Evolutionary conservation across 2,329 filamentous ascomycete species (phyloP).

Genomic region (Pseudocercospora eumusae): DNA sequence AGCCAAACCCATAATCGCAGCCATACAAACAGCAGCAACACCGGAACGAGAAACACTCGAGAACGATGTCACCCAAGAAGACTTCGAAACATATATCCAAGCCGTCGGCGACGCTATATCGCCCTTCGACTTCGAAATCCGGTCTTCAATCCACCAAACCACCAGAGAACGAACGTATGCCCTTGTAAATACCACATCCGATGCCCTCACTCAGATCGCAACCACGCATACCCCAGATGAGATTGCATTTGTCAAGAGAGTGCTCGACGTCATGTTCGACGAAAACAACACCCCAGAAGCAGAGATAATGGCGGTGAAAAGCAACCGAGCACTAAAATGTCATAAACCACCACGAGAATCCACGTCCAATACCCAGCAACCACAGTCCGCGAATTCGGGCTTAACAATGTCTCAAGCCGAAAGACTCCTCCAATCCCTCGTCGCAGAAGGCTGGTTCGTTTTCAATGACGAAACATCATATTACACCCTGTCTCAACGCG

Average conservation of each 20-base stretch:
- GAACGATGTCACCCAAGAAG: slow-evolving; percentile 66
- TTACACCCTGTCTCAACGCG: slow-evolving; percentile 74
- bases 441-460: slow-evolving; percentile 83
- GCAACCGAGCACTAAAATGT: slow-evolving; percentile 75
- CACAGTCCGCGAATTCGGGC: slow-evolving; percentile 36
- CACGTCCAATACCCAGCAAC: slow-evolving; percentile 9
- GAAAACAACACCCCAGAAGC: slow-evolving; percentile 76
- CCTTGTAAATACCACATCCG: slow-evolving; percentile 83
- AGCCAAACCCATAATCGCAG: slow-evolving; percentile 71
- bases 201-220: slow-evolving; percentile 81
- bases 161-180: slow-evolving; percentile 62
- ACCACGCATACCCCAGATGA: slow-evolving; percentile 80
- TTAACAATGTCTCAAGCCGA: slow-evolving; percentile 80
- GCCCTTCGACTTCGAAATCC: slow-evolving; percentile 84
- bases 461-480: slow-evolving; percentile 65
- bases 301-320: slow-evolving; percentile 80
- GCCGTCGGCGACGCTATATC: slow-evolving; percentile 72
- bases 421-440: slow-evolving; percentile 65
- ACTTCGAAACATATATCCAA: slow-evolving; percentile 69
- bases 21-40: slow-evolving; percentile 65
- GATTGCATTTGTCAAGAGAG: slow-evolving; percentile 81
- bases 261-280: slow-evolving; percentile 91
- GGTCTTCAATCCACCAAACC: slow-evolving; percentile 69
- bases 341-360: slow-evolving; percentile 47
- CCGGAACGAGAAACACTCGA: slow-evolving; percentile 52